These are phyloP conservation scores for Coemansia guatemalensis DNA, from an alignment of 192 early-diverging fungal species.

Conservation along the genomic window DNA sequence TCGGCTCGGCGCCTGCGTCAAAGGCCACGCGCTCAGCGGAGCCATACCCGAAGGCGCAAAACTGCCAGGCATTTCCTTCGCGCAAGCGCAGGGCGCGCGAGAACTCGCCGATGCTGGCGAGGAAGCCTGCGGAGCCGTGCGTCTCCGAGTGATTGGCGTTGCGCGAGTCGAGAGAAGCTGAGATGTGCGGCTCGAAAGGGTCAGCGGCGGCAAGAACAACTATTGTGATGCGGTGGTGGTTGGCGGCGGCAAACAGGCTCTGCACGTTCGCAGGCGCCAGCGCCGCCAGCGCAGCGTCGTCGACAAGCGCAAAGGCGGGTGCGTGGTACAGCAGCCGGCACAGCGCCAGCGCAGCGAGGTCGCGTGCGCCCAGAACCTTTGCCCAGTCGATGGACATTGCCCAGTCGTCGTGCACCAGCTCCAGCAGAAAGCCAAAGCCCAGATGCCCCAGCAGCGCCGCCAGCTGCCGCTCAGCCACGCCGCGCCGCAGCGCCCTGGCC, in stretches of 20 bases:
- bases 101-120: slow-evolving; percentile 31
- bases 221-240: slow-evolving; percentile 32
- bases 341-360: slow-evolving; percentile 28
- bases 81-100: slow-evolving; percentile 31
- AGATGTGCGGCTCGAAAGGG: slow-evolving; percentile 15
- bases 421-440: slow-evolving; percentile 36
- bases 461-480: slow-evolving; percentile 37
- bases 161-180: not conserved
- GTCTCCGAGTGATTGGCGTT: not conserved
- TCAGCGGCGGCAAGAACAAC: slow-evolving; percentile 24
- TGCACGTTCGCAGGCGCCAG: slow-evolving; percentile 18
- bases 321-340: slow-evolving; percentile 39
- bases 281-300: slow-evolving; percentile 21
- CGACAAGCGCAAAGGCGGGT: slow-evolving; percentile 37
- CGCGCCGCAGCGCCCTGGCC: slow-evolving; percentile 28
- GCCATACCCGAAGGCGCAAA: slow-evolving; percentile 31
- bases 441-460: slow-evolving; percentile 25
- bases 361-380: slow-evolving; percentile 28
- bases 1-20: slow-evolving; percentile 9
- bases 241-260: slow-evolving; percentile 29
- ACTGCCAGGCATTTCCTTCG: slow-evolving; percentile 17
- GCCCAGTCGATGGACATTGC: slow-evolving; percentile 38
- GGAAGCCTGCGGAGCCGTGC: not conserved
- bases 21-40: slow-evolving; percentile 24
- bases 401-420: slow-evolving; percentile 36